Conservation (phyloP, 768 basidiomycete species). For the Rhodotorula diobovata region DNA sequence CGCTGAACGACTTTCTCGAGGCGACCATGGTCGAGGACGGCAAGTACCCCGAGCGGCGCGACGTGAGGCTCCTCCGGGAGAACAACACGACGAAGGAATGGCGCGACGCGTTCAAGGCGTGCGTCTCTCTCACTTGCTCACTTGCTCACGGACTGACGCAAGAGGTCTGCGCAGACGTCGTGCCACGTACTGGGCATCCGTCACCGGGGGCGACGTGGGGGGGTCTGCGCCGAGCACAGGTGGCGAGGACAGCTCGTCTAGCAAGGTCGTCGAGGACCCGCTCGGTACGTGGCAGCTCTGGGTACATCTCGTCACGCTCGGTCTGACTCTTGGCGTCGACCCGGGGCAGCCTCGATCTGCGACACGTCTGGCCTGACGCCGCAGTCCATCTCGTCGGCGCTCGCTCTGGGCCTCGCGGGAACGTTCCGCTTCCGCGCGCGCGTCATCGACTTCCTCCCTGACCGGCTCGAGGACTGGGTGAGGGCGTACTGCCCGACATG, state of each 20-base stretch:
- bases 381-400: background rate
- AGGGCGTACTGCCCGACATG: slow-evolving; percentile 9
- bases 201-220: background rate
- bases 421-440: slow-evolving; percentile 6
- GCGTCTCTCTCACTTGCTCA: background rate
- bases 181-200: background rate
- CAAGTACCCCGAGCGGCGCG: background rate
- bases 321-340: background rate
- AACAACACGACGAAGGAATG: background rate
- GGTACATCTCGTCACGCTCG: background rate
- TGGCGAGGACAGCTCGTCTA: background rate
- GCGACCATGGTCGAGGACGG: slow-evolving; percentile 20
- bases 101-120: background rate
- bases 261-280: background rate
- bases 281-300: background rate
- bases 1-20: slow-evolving; percentile 2
- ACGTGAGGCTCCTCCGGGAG: background rate
- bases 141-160: background rate
- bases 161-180: slow-evolving; percentile 1
- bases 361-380: background rate
- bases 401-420: background rate
- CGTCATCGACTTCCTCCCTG: slow-evolving; percentile 9
- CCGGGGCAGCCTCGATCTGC: background rate
- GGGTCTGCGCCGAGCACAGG: background rate
- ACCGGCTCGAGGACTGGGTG: slow-evolving; percentile 8